Evolutionary conservation across 2,329 filamentous ascomycete species (phyloP), one percentile per base, ranked within the genome.

Genomic region (Penicillium sp.): DNA sequence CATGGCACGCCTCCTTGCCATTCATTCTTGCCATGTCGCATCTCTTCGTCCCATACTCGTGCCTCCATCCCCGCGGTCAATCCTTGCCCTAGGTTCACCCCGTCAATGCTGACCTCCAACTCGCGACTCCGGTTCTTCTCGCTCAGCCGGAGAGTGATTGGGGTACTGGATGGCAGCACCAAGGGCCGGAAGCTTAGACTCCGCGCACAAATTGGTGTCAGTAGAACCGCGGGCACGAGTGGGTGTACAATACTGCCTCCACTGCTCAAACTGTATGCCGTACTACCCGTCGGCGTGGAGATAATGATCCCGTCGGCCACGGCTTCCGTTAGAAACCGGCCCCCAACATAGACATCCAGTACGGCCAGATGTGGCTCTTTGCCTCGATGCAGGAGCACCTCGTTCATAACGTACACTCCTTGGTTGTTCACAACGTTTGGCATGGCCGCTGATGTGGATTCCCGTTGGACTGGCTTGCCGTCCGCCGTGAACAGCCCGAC

Each of bases 161-260:
- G 84, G 2, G 88, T 91, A 60, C 91, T 87, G 2, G 89, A 80
- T 1, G 93, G 90, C 2, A 98, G 76, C 3, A 97, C 89, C 0
- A 98, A 74, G 1, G 93, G 93, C 4, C 93, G 81, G 72, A 98
- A 98, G 53, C 86, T 93, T 6, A 98, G 77, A 61, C 87, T 94
- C 51, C 93, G 83, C 0, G 93, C 88, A 65, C 90, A 96, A 64
- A 98, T 96, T 22, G 93, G 90, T 0, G 93, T 98, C 49, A 98
- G 80, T 24, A 96, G 80, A 13, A 97, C 77, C 1, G 87, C 88
- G 33, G 87, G 85, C 2, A 97, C 91, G 2, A 96, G 78, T 0
- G 93, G 93, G 66, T 98, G 93, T 35, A 97, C 86, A 59, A 98
- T 97, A 59, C 85, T 87, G 1, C 93, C 93, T 3, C 93, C 93